A percentile compares a stretch with the other conserved stretches of the same genome.
Conservation (phyloP, 2,329 filamentous ascomycete species). For the Tolypocladium sp. region DNA sequence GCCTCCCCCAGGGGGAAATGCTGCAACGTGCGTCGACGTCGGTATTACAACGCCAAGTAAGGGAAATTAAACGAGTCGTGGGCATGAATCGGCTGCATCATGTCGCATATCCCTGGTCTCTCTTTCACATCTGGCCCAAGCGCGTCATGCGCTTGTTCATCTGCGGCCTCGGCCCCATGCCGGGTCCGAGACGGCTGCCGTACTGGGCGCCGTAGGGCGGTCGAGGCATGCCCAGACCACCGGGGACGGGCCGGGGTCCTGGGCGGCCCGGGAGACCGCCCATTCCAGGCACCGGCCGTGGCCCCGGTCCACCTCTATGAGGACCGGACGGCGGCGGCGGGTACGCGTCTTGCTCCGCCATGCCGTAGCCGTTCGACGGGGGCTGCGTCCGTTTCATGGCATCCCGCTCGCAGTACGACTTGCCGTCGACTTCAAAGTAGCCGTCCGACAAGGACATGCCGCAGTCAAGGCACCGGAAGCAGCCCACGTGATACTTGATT, state of each 20-base stretch:
- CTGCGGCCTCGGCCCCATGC: slow-evolving; percentile 22
- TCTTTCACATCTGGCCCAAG: slow-evolving; percentile 25
- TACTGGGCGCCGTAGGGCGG: slow-evolving; percentile 5
- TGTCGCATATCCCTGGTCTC: not conserved
- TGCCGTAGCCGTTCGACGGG: slow-evolving; percentile 2
- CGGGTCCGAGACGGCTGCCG: slow-evolving; percentile 7
- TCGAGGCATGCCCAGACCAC: slow-evolving; percentile 3
- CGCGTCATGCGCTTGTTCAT: slow-evolving; percentile 57
- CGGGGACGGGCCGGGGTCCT: slow-evolving; percentile 6
- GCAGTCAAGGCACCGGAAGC: slow-evolving; percentile 79
- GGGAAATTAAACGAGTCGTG: not conserved
- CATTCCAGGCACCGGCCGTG: slow-evolving; percentile 11
- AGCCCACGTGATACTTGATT: slow-evolving; percentile 78
- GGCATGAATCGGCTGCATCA: not conserved
- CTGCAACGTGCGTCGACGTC: not conserved
- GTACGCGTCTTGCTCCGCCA: slow-evolving; percentile 4
- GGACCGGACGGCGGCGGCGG: slow-evolving; percentile 8
- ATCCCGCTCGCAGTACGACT: slow-evolving; percentile 79
- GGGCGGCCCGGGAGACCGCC: slow-evolving; percentile 10
- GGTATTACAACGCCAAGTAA: not conserved
- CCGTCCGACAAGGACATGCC: slow-evolving; percentile 65
- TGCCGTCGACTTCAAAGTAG: slow-evolving; percentile 81
- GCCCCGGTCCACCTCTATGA: slow-evolving; percentile 4
- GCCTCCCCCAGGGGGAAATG: not conserved
- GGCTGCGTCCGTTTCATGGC: slow-evolving; percentile 51